Percentiles rank a stretch among this genome's conserved stretches.
These are phyloP conservation scores for Mycosphaerelloides madeirae DNA, from an alignment of 2,329 filamentous ascomycete species.

Conservation along the genomic window DNA sequence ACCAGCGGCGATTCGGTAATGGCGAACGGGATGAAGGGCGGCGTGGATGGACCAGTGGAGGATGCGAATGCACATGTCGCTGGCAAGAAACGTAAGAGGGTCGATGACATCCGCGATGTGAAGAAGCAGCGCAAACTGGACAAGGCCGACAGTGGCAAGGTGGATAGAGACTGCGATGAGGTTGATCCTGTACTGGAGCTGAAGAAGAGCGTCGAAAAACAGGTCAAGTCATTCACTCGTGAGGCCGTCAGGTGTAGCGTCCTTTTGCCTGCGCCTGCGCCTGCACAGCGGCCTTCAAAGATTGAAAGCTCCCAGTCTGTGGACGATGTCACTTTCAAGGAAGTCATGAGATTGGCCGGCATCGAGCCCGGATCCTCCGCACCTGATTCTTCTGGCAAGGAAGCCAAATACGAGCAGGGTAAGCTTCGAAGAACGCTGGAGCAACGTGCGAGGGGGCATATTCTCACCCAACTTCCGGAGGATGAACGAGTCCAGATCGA, in stretches of 20 bases:
- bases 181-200: background rate
- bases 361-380: background rate
- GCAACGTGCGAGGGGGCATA: constrained; percentile 13
- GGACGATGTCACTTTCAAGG: constrained; percentile 5
- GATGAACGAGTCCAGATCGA: constrained; percentile 10
- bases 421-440: constrained; percentile 17
- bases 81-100: constrained; percentile 3
- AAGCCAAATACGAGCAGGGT: constrained; percentile 13
- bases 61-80: background rate
- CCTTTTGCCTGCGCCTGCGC: background rate
- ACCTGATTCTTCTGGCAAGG: constrained; percentile 2
- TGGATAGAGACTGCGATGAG: constrained; percentile 1
- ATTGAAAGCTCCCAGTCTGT: background rate
- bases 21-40: constrained; percentile 5
- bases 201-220: background rate
- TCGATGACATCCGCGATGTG: background rate
- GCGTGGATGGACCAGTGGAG: background rate
- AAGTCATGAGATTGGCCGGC: constrained; percentile 8
- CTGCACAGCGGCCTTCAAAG: background rate
- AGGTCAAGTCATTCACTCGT: background rate
- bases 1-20: constrained; percentile 14
- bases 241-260: constrained; percentile 3
- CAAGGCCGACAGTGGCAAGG: constrained; percentile 17
- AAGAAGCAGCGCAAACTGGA: constrained; percentile 1
- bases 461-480: constrained; percentile 10